phyloP scores from a whole-genome alignment of 2,329 filamentous ascomycete genomes.

The Microsporum audouinii region DNA sequence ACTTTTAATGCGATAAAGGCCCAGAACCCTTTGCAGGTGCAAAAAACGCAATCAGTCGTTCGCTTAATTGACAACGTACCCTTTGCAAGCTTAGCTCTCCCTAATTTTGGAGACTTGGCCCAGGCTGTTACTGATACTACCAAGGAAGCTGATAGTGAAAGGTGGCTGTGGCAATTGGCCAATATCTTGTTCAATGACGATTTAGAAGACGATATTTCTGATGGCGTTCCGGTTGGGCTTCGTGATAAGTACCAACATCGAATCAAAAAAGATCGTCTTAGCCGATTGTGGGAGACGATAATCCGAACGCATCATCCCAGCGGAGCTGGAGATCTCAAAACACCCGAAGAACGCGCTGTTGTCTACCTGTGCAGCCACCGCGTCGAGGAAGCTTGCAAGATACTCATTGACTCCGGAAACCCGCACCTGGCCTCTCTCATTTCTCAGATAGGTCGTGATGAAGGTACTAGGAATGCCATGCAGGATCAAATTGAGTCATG shows the following conservation, averaged over 20 bases:
- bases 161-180: slow-evolving; percentile 68
- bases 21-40: slow-evolving; percentile 25
- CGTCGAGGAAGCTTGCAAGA: slow-evolving; percentile 69
- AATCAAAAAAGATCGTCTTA: slow-evolving; percentile 39
- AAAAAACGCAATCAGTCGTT: slow-evolving; percentile 33
- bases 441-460: slow-evolving; percentile 65
- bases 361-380: slow-evolving; percentile 67
- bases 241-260: slow-evolving; percentile 32
- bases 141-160: slow-evolving; percentile 25
- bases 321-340: slow-evolving; percentile 53
- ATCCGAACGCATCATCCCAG: slow-evolving; percentile 53
- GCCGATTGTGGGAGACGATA: slow-evolving; percentile 31
- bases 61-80: slow-evolving; percentile 49
- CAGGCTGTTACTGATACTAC: slow-evolving; percentile 21
- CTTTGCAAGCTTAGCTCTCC: slow-evolving; percentile 31
- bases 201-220: slow-evolving; percentile 36
- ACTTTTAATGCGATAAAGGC: slow-evolving; percentile 15
- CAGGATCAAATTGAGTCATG: slow-evolving; percentile 70
- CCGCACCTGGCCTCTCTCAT: slow-evolving; percentile 76
- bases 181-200: slow-evolving; percentile 75
- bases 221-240: slow-evolving; percentile 30
- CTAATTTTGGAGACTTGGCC: slow-evolving; percentile 26
- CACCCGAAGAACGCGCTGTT: slow-evolving; percentile 72
- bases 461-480: slow-evolving; percentile 61
- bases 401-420: slow-evolving; percentile 63